These are phyloP conservation scores for Aureobasidium sp. DNA, from an alignment of 2,329 filamentous ascomycete genomes.

Conservation along the genomic window DNA sequence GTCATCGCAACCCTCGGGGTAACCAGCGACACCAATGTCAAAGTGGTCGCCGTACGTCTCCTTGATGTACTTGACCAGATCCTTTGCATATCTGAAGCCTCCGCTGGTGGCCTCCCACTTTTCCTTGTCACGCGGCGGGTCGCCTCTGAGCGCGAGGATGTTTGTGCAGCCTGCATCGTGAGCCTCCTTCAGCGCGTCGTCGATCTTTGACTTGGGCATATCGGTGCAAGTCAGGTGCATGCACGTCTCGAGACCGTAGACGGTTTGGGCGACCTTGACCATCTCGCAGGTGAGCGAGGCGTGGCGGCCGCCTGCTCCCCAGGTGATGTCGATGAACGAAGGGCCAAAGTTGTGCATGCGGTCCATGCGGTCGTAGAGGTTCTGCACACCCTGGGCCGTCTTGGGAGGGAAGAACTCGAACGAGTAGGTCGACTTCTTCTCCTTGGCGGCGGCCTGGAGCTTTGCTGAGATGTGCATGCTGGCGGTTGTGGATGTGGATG, in stretches of 20 bases:
- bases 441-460: conserved; percentile 69
- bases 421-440: conserved; percentile 80
- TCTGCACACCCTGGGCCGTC: conserved; percentile 94
- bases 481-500: conserved; percentile 19
- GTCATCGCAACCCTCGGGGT: conserved; percentile 92
- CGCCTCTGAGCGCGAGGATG: conserved; percentile 85
- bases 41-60: conserved; percentile 79
- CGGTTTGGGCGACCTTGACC: conserved; percentile 90
- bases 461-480: conserved; percentile 95
- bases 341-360: conserved; percentile 93
- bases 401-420: conserved; percentile 99
- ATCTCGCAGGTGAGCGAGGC: conserved; percentile 94
- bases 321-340: conserved; percentile 96
- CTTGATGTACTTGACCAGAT: conserved; percentile 78
- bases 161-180: conserved; percentile 97
- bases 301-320: conserved; percentile 88
- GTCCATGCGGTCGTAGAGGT: conserved; percentile 98
- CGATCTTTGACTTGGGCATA: conserved; percentile 88
- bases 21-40: conserved; percentile 93
- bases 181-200: conserved; percentile 75
- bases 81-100: conserved; percentile 84
- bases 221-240: conserved; percentile 99
- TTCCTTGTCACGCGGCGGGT: conserved; percentile 87
- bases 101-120: conserved; percentile 84
- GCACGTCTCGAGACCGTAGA: conserved; percentile 93